A percentile compares a stretch with the other conserved stretches of the same genome.
These are phyloP conservation scores for Murraya koenigii DNA, from an alignment of 345 rosid species.

Conservation along the genomic window DNA sequence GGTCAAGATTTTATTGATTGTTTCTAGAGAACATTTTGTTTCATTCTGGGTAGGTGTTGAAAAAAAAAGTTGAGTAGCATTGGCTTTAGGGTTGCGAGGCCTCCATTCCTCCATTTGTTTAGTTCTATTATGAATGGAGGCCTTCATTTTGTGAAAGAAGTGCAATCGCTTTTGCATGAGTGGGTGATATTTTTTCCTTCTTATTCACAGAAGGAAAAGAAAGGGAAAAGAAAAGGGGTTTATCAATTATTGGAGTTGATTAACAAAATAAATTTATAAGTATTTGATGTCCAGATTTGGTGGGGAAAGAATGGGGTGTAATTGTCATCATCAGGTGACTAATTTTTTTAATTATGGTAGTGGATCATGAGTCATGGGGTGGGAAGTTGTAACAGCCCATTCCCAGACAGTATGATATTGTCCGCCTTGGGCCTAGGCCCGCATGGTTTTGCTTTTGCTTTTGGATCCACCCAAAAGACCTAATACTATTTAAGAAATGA, in stretches of 20 bases:
- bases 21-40: background rate
- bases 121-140: background rate
- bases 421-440: no score
- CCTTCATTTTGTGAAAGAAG: slow-evolving; percentile 1
- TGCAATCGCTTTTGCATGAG: background rate
- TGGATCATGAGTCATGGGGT: background rate
- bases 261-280: background rate
- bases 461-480: no score
- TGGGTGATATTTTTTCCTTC: background rate
- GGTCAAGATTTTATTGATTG: background rate
- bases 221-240: background rate
- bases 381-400: background rate
- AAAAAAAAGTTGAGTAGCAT: background rate
- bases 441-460: no score
- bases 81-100: background rate
- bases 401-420: no score
- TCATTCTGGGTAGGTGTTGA: background rate
- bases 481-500: no score
- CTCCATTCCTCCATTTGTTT: background rate
- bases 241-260: background rate
- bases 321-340: background rate
- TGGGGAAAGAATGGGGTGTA: background rate
- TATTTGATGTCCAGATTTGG: background rate
- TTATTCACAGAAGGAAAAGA: background rate
- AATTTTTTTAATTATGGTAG: background rate